Evolutionary conservation across 441 rosid species (phyloP), one percentile per base, ranked within the genome.

Genomic region (Pelargonium hybrid): DNA sequence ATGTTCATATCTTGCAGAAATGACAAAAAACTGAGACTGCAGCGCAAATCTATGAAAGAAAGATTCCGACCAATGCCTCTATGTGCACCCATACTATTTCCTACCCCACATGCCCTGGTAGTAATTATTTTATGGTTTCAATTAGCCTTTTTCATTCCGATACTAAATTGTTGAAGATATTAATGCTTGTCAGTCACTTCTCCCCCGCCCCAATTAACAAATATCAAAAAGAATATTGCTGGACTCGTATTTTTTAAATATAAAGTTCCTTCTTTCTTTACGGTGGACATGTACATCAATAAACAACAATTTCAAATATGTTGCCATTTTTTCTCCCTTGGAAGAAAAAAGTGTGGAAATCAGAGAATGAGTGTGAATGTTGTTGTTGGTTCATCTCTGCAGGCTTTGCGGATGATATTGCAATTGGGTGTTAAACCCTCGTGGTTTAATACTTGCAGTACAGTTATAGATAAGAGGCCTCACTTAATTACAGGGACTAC

Each of bases 351-450:
- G 43, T 31, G 64, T 67, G 62, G 71, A 45, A 76, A 67, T 66
- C 43, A 66, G 41, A 65, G 20, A 13, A 69, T 71, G 68, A 62
- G 21, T 75, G 43, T 29, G 45, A 43, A 67, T 54, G 68, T 70
- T 56, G 69, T 48, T 52, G 20, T 56, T 54, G 21, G 67, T 81
- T 77, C 17, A 71, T 76, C 72, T 52, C 71, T 78, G 76, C 80
- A 94, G 98, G 98, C 97, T 66, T 79, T 94, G 78, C 89, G 89
- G 76, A 90, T 94, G 97, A 89, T 94, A 78, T 83, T 94, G 83
- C 96, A 94, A 76, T 82, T 94, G 81, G 98, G 98, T 75, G 98
- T 94, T 69, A 86, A 88, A 76, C 90, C 97, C 67, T 90, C 96
- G 74, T 94, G 97, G 97, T 94, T 94, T 80, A 94, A 94, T 84